Conservation (phyloP, 345 rosid genomes). For the Salix koriyanagi region DNA sequence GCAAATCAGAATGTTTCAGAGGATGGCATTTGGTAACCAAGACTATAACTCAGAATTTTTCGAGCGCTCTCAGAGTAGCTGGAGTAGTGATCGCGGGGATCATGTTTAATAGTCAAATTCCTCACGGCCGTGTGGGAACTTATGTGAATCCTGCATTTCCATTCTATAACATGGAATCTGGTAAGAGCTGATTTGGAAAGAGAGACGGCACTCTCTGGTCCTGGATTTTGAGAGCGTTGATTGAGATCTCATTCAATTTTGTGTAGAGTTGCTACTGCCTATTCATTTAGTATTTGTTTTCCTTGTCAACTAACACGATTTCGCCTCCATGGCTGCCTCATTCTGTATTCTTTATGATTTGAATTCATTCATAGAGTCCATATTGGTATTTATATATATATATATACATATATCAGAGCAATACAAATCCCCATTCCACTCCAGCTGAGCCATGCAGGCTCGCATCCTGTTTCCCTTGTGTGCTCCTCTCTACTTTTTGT, state of each 20-base stretch:
- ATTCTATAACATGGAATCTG: background rate
- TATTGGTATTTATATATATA: background rate
- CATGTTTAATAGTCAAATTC: conserved; percentile 36
- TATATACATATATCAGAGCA: background rate
- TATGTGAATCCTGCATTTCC: background rate
- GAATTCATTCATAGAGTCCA: background rate
- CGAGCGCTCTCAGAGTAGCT: conserved; percentile 63
- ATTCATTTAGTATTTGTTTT: background rate
- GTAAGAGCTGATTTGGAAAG: conserved; percentile 1
- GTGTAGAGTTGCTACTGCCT: conserved; percentile 14
- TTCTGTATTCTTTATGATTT: conserved; percentile 14
- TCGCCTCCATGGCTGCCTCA: background rate
- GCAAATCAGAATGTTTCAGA: conserved; percentile 85
- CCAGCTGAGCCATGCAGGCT: background rate
- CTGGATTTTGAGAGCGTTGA: conserved; percentile 12
- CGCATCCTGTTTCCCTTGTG: background rate
- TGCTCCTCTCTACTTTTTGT: background rate
- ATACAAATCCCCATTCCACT: background rate
- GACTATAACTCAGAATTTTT: conserved; percentile 71
- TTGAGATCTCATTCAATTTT: conserved; percentile 2
- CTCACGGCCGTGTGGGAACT: background rate
- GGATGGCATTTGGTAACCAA: conserved; percentile 94
- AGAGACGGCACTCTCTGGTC: background rate
- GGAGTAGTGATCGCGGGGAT: conserved; percentile 59
- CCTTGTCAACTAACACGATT: conserved; percentile 13